Base-by-base conservation (phyloP, 768 basidiomycete species). In the Cyclocybe aegerita region DNA sequence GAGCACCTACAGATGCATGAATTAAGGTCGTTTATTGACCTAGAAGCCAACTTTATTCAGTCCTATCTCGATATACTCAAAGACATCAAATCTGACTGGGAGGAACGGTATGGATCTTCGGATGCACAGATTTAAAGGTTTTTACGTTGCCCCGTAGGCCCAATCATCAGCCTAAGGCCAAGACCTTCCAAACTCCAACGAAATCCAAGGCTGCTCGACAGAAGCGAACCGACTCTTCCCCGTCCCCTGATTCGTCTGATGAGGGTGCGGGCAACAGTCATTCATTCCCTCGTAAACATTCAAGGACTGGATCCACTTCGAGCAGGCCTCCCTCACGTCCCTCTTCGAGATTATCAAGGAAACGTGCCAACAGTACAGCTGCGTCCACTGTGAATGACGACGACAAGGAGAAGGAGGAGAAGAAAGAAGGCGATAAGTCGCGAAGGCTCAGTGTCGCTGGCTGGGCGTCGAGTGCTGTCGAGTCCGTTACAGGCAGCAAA, bases 1-100 rank as follows among this genome's bases (percentile, higher is more conserved):
- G 93, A 96, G 61, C 72, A 81, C 23, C 69, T 74, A 29, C 88
- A 93, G 57, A 71, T 89, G 4, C 80, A 79, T 32, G 90, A 88
- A 36, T 73, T 97, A 31, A 81, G 82, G 3, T 66, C 70, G 4
- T 81, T 95, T 60, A 70, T 97, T 32, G 85, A 93, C 43, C 68
- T 81, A 9, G 86, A 96, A 58, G 67, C 87, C 40, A 82, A 83
- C 44, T 95, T 85, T 58, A 85, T 85, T 12, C 78, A 80, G 53
- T 80, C 87, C 52, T 89, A 90, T 60, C 68, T 84, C 12, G 83
- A 85, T n/a, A 79, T 89, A 8, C 66, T 97, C 58, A 75, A 78
- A 39, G 88, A 90, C 31, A 79, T 85, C 42, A 85, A 80, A 60
- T 68, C 71, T 0, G 75, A 77, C 7, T 95, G 91, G 92, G 74